A percentile compares a stretch with the other conserved stretches of the same genome.
These are phyloP conservation scores for Myriosclerotinia duriaeana DNA, from an alignment of 2,329 filamentous ascomycete genomes.

Conservation along the genomic window DNA sequence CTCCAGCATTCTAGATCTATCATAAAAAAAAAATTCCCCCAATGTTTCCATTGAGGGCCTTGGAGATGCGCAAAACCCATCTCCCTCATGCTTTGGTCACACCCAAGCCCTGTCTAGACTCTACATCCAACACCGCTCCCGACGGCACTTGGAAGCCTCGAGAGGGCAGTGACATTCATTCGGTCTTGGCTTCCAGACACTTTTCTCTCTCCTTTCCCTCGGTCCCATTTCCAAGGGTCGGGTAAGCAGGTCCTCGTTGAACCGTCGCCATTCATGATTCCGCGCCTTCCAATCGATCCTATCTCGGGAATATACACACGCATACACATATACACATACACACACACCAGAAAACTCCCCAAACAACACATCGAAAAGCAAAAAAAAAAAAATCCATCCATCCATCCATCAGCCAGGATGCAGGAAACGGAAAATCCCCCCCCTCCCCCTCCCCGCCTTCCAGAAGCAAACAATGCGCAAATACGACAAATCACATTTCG, in stretches of 20 bases:
- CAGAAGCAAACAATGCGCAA: constrained; percentile 8
- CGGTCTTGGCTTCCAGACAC: neutral
- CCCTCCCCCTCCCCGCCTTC: no score
- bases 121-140: constrained; percentile 11
- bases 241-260: constrained; percentile 1
- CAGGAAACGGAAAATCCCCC: neutral
- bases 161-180: constrained; percentile 21
- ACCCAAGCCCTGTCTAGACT: constrained; percentile 13
- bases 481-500: constrained; percentile 22
- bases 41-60: constrained; percentile 1
- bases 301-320: neutral
- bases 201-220: no score
- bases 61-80: neutral
- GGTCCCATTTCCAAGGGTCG: neutral
- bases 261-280: neutral
- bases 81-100: constrained; percentile 1
- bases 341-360: neutral
- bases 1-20: constrained; percentile 11
- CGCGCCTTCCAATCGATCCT: neutral
- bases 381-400: no score
- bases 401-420: no score
- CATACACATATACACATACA: neutral
- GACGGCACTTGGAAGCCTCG: constrained; percentile 16
- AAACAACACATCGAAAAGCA: neutral
- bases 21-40: neutral